phyloP scores from a whole-genome alignment of 2,329 filamentous ascomycete species.

The Aspergillus brasiliensis region DNA sequence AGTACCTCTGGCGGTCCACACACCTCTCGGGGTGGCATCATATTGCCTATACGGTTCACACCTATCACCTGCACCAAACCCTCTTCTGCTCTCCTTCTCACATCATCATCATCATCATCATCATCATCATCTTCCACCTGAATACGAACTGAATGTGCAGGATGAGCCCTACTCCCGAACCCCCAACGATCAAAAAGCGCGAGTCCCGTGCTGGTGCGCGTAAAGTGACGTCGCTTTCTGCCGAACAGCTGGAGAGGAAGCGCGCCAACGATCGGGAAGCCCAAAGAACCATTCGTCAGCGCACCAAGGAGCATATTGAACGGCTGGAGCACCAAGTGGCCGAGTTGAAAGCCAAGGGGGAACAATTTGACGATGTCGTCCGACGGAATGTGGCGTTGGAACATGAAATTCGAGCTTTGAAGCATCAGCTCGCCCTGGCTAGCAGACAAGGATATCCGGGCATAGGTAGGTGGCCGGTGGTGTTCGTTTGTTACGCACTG shows the following conservation, averaged over 20 bases:
- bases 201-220: conserved; percentile 58
- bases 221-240: conserved; percentile 59
- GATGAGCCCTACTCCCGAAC: conserved; percentile 28
- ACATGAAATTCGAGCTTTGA: conserved; percentile 56
- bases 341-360: conserved; percentile 53
- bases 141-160: conserved; percentile 13
- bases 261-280: conserved; percentile 63
- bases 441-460: conserved; percentile 26
- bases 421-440: conserved; percentile 47
- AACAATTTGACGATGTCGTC: conserved; percentile 55
- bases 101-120: not conserved
- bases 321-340: conserved; percentile 57
- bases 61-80: conserved; percentile 14
- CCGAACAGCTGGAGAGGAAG: conserved; percentile 61
- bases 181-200: conserved; percentile 30
- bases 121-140: not conserved
- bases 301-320: conserved; percentile 63
- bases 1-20: conserved; percentile 13
- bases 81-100: conserved; percentile 3
- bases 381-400: conserved; percentile 58
- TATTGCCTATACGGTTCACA: conserved; percentile 8
- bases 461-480: conserved; percentile 15
- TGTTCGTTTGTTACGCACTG: not conserved
- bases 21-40: conserved; percentile 18
- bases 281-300: conserved; percentile 60